Conservation (phyloP, 768 basidiomycete species). For the Lentinula edodes region DNA sequence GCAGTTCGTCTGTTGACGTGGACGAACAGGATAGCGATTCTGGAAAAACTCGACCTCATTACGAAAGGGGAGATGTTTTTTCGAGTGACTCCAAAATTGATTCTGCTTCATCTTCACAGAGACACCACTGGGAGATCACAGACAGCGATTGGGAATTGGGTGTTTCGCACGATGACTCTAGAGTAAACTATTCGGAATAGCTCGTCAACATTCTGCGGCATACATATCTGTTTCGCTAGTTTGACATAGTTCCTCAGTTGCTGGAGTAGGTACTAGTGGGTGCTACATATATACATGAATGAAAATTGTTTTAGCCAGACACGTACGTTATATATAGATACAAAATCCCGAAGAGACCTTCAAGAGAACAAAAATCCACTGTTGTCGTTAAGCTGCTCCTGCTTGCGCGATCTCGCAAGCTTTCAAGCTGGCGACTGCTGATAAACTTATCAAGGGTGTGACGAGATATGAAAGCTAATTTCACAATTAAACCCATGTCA, state of each 20-base stretch:
- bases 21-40: not conserved
- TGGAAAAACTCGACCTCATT: not conserved
- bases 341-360: not conserved
- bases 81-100: no score
- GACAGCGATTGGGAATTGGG: no score
- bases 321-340: not conserved
- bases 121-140: no score
- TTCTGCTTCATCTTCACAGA: no score
- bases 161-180: no score
- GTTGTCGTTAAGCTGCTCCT: not conserved
- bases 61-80: not conserved
- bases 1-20: not conserved
- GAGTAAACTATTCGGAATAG: no score
- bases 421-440: conserved; percentile 1
- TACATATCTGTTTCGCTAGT: no score
- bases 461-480: not conserved
- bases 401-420: not conserved
- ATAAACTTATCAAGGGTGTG: not conserved
- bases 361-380: not conserved
- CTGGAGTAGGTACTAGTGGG: no score
- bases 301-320: no score
- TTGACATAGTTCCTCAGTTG: no score
- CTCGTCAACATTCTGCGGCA: no score
- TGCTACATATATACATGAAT: no score
- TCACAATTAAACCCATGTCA: not conserved